phyloP scores from a whole-genome alignment of 257 asterid species.

The Ocimum tenuiflorum region DNA sequence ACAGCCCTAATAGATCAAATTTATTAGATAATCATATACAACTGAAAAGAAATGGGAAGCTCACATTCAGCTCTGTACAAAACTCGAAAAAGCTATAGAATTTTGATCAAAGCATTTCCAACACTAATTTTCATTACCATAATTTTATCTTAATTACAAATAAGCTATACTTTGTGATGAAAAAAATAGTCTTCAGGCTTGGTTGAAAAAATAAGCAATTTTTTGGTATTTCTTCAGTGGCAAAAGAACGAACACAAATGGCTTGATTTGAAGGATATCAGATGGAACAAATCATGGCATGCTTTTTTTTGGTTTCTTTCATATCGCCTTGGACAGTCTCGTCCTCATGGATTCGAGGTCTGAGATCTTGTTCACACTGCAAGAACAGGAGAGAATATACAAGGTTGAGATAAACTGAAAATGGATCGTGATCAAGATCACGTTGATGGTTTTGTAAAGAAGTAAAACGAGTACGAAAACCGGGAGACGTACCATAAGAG shows the following conservation, averaged over 20 bases:
- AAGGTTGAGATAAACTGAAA: too few species aligned
- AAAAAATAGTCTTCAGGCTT: neutral
- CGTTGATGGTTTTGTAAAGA: neutral
- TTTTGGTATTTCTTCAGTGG: conserved; percentile 3
- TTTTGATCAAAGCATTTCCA: too few species aligned
- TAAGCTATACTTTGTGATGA: neutral
- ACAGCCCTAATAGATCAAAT: neutral
- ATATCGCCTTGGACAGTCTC: conserved; percentile 48
- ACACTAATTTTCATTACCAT: too few species aligned
- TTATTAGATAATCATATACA: neutral
- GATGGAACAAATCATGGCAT: neutral
- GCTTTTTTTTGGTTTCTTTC: conserved; percentile 6
- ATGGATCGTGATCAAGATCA: neutral
- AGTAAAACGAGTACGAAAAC: neutral
- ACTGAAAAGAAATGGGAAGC: neutral
- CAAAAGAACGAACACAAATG: conserved; percentile 1
- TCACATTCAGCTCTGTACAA: neutral
- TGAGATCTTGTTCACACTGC: conserved; percentile 59
- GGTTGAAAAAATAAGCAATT: neutral
- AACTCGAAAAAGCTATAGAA: neutral
- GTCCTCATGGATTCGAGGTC: conserved; percentile 45
- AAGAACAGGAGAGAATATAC: conserved; percentile 22
- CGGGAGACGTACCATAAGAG: conserved; percentile 48
- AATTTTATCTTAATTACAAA: too few species aligned
- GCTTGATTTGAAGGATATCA: neutral